Percentiles rank a stretch among this genome's conserved stretches.
phyloP scores from a whole-genome alignment of 2,329 filamentous ascomycete species.

The Xylariaceae sp. region DNA sequence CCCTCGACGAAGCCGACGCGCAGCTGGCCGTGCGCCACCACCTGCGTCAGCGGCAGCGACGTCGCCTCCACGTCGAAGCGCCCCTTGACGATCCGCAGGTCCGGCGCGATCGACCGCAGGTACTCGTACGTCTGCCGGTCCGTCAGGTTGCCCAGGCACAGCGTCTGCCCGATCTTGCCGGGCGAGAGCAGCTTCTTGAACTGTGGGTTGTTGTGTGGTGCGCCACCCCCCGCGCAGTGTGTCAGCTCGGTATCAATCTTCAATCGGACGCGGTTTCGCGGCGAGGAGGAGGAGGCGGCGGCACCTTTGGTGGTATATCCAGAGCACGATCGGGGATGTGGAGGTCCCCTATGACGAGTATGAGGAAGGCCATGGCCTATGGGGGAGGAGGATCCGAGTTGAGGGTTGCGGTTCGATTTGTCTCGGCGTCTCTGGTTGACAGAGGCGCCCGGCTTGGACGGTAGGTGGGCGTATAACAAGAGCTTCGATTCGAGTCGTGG shows the following conservation, averaged over 20 bases:
- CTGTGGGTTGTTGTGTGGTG: conserved; percentile 35
- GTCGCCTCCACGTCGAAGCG: conserved; percentile 61
- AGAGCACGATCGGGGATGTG: conserved; percentile 90
- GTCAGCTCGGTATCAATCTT: conserved; percentile 9
- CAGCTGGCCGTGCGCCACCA: conserved; percentile 58
- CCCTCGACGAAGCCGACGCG: conserved; percentile 62
- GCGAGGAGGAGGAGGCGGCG: not conserved
- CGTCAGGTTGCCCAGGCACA: conserved; percentile 74
- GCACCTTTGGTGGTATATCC: conserved; percentile 83
- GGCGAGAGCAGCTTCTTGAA: conserved; percentile 81
- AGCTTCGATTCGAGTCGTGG: too few relatives aligned
- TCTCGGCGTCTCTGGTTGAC: too few relatives aligned
- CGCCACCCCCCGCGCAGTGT: too few relatives aligned
- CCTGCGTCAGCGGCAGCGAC: conserved; percentile 56
- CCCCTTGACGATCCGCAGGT: conserved; percentile 63
- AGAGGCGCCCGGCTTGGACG: too few relatives aligned
- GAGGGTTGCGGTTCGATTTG: too few relatives aligned
- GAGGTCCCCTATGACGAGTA: conserved; percentile 86
- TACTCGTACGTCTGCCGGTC: conserved; percentile 76
- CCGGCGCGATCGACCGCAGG: conserved; percentile 65
- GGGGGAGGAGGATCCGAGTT: too few relatives aligned
- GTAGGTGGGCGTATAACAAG: too few relatives aligned
- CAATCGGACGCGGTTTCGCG: not conserved
- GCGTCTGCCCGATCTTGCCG: conserved; percentile 74
- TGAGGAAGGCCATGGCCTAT: conserved; percentile 77